phyloP scores from a whole-genome alignment of 2,329 filamentous ascomycete species.

The Fusarium sp. region DNA sequence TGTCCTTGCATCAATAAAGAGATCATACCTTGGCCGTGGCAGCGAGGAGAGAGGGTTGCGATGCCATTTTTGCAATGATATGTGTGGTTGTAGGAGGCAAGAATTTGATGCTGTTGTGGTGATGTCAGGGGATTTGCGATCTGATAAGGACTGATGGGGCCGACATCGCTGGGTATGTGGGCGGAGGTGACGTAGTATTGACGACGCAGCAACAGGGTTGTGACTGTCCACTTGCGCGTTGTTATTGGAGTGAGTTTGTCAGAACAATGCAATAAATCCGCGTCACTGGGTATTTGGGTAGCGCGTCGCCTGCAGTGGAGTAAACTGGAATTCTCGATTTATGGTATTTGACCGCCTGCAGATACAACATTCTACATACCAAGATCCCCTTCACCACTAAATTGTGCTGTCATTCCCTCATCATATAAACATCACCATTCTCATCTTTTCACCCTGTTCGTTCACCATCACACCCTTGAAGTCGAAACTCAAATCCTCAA shows the following conservation, averaged over 20 bases:
- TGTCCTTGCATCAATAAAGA: rapidly evolving
- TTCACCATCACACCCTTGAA: background rate
- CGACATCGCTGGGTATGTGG: slow-evolving; percentile 17
- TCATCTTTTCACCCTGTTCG: background rate
- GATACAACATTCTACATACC: background rate
- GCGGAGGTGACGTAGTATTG: slow-evolving; percentile 21
- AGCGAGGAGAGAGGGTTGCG: slow-evolving; percentile 41
- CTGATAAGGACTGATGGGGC: slow-evolving; percentile 21
- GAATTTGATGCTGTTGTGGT: background rate
- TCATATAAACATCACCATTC: background rate
- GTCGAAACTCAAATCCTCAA: background rate
- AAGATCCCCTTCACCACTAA: background rate
- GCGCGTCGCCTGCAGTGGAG: too few species aligned
- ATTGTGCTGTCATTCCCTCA: background rate
- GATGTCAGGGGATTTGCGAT: slow-evolving; percentile 18
- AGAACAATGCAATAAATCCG: background rate
- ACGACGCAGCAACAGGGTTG: background rate
- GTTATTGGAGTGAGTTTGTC: background rate
- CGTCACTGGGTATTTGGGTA: too few species aligned
- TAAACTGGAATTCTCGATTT: background rate
- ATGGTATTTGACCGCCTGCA: background rate
- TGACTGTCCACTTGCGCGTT: background rate
- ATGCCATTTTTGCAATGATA: slow-evolving; percentile 29
- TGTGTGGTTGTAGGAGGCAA: background rate
- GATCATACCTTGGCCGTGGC: slow-evolving; percentile 38